These are phyloP conservation scores for Allomyces macrogynus DNA, from an alignment of 192 early-diverging fungal species.

Conservation along the genomic window DNA sequence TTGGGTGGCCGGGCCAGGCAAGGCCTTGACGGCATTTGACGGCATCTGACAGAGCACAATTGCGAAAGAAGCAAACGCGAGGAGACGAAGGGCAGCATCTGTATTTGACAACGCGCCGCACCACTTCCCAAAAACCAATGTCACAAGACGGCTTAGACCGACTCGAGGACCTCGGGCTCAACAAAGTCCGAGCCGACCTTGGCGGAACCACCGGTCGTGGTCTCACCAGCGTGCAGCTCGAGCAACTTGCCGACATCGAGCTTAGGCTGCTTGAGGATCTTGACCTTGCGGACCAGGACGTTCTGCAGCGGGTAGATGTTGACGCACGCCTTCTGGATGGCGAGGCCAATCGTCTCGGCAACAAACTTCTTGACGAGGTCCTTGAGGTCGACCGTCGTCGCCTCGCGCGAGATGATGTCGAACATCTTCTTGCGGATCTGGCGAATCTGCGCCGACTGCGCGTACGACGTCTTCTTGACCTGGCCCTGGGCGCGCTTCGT, in stretches of 20 bases:
- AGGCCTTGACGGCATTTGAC: too few relatives aligned
- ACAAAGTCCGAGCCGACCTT: conserved; percentile 75
- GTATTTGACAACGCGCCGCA: too few relatives aligned
- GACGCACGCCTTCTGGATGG: conserved; percentile 94
- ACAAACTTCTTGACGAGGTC: conserved; percentile 92
- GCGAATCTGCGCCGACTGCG: conserved; percentile 87
- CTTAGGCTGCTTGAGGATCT: conserved; percentile 96
- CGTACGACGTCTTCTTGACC: conserved; percentile 95
- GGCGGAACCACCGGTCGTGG: conserved; percentile 49
- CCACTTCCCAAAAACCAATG: too few relatives aligned
- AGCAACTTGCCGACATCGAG: conserved; percentile 88
- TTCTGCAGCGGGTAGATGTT: conserved; percentile 96
- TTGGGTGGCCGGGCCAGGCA: too few relatives aligned
- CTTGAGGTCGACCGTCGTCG: conserved; percentile 72
- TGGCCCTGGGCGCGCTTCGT: conserved; percentile 86
- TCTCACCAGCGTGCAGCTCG: conserved; percentile 82
- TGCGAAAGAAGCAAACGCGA: too few relatives aligned
- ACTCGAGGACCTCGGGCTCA: conserved; percentile 54
- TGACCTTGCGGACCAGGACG: conserved; percentile 91
- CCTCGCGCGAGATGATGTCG: conserved; percentile 85
- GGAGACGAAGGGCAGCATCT: too few relatives aligned
- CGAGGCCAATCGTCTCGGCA: conserved; percentile 88
- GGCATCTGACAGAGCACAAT: too few relatives aligned
- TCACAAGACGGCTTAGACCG: conserved; percentile 25
- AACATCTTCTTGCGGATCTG: conserved; percentile 99